phyloP scores from a whole-genome alignment of 1,139 yeast species.

The Hansenula sp. region DNA sequence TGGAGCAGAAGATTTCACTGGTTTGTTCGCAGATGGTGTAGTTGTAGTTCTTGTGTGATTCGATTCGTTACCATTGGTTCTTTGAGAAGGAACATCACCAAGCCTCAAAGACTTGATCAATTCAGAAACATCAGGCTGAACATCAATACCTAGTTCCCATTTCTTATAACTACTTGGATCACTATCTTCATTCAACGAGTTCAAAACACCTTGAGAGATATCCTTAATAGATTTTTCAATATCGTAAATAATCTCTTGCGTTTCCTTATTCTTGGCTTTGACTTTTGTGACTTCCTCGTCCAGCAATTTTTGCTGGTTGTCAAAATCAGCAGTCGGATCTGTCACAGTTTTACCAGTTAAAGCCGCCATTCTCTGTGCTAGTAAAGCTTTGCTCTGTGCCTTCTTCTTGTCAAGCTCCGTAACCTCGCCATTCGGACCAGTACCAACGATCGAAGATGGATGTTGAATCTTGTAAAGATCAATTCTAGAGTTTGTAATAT shows the following conservation, averaged over 20 bases:
- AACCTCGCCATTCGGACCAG: slow-evolving; percentile 82
- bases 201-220: slow-evolving; percentile 26
- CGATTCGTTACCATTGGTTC: neutral
- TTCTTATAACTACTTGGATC: slow-evolving; percentile 28
- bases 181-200: slow-evolving; percentile 23
- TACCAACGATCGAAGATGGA: slow-evolving; percentile 67
- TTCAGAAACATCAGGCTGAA: slow-evolving; percentile 38
- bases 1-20: too few species aligned
- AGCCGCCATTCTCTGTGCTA: slow-evolving; percentile 87
- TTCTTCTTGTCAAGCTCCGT: slow-evolving; percentile 80
- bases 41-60: neutral
- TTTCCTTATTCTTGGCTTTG: slow-evolving; percentile 26
- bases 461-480: slow-evolving; percentile 63
- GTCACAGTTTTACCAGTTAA: slow-evolving; percentile 70
- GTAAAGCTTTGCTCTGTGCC: slow-evolving; percentile 71
- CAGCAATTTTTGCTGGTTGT: slow-evolving; percentile 53
- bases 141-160: slow-evolving; percentile 35
- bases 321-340: slow-evolving; percentile 44
- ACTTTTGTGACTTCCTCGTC: slow-evolving; percentile 53
- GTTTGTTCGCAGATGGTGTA: too few species aligned
- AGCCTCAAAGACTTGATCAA: slow-evolving; percentile 51
- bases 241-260: slow-evolving; percentile 28
- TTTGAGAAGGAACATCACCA: slow-evolving; percentile 18
- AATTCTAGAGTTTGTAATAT: slow-evolving; percentile 63
- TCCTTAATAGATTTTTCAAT: slow-evolving; percentile 31